Evolutionary conservation across 768 basidiomycete genomes (phyloP).

Genomic region (Leccinum broughii): DNA sequence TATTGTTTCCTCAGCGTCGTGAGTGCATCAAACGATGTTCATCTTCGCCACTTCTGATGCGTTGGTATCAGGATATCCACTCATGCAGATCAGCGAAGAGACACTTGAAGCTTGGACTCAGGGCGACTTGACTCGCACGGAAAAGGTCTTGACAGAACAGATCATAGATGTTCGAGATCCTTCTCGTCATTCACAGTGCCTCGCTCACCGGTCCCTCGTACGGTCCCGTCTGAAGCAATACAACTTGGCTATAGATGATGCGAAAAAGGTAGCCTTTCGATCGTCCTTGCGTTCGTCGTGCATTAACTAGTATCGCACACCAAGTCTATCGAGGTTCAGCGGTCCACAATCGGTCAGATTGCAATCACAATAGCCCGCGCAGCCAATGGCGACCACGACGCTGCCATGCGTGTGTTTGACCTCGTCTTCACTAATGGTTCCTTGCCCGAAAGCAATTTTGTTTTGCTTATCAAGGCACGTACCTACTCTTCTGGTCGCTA

Average conservation of each 20-base stretch:
- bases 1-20: not conserved
- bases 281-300: too few species aligned
- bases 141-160: not conserved
- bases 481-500: too few species aligned
- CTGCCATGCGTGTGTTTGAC: constrained; percentile 8
- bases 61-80: not conserved
- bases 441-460: constrained; percentile 3
- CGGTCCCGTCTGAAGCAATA: not conserved
- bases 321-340: constrained; percentile 12
- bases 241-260: constrained; percentile 6
- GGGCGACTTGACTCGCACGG: not conserved
- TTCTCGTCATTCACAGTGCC: not conserved
- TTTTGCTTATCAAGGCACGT: constrained; percentile 15
- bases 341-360: constrained; percentile 12
- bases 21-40: not conserved
- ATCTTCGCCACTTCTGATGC: not conserved
- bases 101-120: constrained; percentile 1
- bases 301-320: not conserved
- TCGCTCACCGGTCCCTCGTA: constrained; percentile 1
- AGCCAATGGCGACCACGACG: constrained; percentile 5
- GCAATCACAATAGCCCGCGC: constrained; percentile 1
- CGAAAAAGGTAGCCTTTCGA: not conserved
- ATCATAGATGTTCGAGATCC: not conserved
- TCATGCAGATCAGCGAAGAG: not conserved
- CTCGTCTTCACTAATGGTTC: constrained; percentile 5